phyloP scores from a whole-genome alignment of 495 filamentous ascomycete species.

The Aspergillus wentii region DNA sequence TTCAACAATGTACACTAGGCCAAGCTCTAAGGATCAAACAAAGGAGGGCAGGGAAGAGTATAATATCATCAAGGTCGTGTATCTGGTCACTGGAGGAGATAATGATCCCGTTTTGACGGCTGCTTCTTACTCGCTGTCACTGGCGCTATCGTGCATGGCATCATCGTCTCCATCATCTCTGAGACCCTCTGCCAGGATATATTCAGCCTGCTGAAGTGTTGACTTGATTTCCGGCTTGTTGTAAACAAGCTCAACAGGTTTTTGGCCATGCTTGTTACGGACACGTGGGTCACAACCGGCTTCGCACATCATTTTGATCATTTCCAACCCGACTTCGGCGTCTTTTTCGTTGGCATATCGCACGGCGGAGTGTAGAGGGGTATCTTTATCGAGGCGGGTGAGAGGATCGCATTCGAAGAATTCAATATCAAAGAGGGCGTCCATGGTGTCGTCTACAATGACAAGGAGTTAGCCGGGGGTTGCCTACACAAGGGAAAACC shows the following conservation, averaged over 20 bases:
- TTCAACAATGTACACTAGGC: too few relatives aligned
- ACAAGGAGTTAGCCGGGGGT: too few relatives aligned
- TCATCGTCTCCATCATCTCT: slow-evolving; percentile 25
- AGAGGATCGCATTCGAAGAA: slow-evolving; percentile 91
- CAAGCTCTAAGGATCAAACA: too few relatives aligned
- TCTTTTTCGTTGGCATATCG: slow-evolving; percentile 73
- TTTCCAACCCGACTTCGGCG: slow-evolving; percentile 56
- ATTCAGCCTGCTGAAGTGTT: slow-evolving; percentile 74
- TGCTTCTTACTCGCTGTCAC: slow-evolving; percentile 35
- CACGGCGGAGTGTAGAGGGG: slow-evolving; percentile 84
- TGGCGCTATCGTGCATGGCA: slow-evolving; percentile 30
- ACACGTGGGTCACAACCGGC: slow-evolving; percentile 74
- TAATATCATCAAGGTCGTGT: slow-evolving; percentile 14
- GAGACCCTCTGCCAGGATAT: slow-evolving; percentile 46
- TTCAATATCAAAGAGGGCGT: slow-evolving; percentile 87
- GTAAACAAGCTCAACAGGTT: slow-evolving; percentile 36
- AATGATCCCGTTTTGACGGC: background rate
- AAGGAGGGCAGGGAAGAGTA: too few relatives aligned
- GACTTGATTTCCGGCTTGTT: slow-evolving; percentile 63
- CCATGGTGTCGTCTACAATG: slow-evolving; percentile 80
- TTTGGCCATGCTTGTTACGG: slow-evolving; percentile 43
- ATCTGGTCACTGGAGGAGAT: slow-evolving; percentile 8
- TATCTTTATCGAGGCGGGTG: slow-evolving; percentile 77
- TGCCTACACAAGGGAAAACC: too few relatives aligned
- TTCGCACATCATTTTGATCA: slow-evolving; percentile 89